Percentiles rank a stretch among this genome's conserved stretches.
phyloP scores from a whole-genome alignment of 73 alveolate species.

The Blepharisma stoltei region DNA sequence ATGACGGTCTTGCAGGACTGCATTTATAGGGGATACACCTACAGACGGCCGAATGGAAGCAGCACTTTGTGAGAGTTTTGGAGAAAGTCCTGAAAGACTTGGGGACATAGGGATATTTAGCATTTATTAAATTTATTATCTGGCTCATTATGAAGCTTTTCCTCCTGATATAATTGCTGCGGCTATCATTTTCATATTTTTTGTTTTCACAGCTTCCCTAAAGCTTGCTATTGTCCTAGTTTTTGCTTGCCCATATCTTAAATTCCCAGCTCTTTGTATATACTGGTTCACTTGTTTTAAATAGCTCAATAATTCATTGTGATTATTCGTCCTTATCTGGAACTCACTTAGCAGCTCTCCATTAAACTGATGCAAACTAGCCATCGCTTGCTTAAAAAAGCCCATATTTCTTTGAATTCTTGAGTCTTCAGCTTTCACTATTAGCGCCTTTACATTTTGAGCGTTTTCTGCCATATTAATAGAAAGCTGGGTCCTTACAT shows the following conservation, averaged over 20 bases:
- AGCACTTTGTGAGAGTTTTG: no score
- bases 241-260: constrained; percentile 46
- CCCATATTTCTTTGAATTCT: constrained; percentile 56
- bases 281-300: constrained; percentile 51
- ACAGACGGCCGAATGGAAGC: no score
- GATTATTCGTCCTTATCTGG: constrained; percentile 57
- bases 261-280: constrained; percentile 56
- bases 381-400: constrained; percentile 41
- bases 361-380: constrained; percentile 52
- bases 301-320: constrained; percentile 39
- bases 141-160: no score
- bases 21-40: no score
- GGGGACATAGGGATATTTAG: no score
- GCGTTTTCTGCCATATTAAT: constrained; percentile 84
- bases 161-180: neutral
- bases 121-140: no score
- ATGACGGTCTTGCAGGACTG: no score
- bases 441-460: constrained; percentile 66
- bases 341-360: constrained; percentile 57
- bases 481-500: constrained; percentile 72
- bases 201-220: constrained; percentile 16
- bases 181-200: neutral
- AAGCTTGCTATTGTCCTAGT: constrained; percentile 7
- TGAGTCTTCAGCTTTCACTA: constrained; percentile 84
- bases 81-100: no score